Percentiles rank a stretch among this genome's conserved stretches.
Evolutionary conservation across 1,139 yeast genomes (phyloP).

Genomic region (Geotrichum carabidarum): DNA sequence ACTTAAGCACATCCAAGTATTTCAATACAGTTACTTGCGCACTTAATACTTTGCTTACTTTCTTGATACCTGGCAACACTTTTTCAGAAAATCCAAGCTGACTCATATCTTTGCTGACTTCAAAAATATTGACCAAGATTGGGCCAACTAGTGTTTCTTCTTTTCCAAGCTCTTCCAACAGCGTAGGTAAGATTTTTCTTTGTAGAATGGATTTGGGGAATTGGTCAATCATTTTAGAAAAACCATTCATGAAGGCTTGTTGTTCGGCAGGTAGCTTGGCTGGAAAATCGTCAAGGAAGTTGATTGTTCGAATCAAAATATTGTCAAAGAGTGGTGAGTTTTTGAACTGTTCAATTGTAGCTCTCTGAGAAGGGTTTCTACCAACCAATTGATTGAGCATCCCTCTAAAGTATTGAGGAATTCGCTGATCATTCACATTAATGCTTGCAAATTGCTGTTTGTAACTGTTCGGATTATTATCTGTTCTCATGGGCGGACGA

Average conservation of each 20-base stretch:
- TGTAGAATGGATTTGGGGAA: conserved; percentile 68
- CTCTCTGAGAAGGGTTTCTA: conserved; percentile 40
- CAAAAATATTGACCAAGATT: conserved; percentile 50
- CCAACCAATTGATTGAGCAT: conserved; percentile 43
- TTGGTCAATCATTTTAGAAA: conserved; percentile 53
- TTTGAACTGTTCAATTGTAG: conserved; percentile 47
- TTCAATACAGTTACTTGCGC: conserved; percentile 52
- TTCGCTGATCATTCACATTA: conserved; percentile 39
- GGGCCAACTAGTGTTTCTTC: conserved; percentile 51
- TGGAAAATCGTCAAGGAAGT: conserved; percentile 77
- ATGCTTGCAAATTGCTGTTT: conserved; percentile 33
- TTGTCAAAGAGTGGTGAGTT: conserved; percentile 67
- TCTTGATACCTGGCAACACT: conserved; percentile 50
- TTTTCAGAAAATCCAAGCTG: conserved; percentile 73
- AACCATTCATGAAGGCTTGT: conserved; percentile 60
- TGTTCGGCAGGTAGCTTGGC: conserved; percentile 70
- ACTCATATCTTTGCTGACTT: conserved; percentile 64
- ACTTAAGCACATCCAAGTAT: conserved; percentile 49
- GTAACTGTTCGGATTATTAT: conserved; percentile 37
- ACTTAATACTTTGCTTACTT: conserved; percentile 46
- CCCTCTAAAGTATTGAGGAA: conserved; percentile 35
- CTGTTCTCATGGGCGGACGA: conserved; percentile 39
- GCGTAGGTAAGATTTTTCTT: conserved; percentile 69
- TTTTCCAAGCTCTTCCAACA: conserved; percentile 46
- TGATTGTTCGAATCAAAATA: conserved; percentile 74